Conservation (phyloP, 441 rosid genomes). For the Corymbia calophylla region DNA sequence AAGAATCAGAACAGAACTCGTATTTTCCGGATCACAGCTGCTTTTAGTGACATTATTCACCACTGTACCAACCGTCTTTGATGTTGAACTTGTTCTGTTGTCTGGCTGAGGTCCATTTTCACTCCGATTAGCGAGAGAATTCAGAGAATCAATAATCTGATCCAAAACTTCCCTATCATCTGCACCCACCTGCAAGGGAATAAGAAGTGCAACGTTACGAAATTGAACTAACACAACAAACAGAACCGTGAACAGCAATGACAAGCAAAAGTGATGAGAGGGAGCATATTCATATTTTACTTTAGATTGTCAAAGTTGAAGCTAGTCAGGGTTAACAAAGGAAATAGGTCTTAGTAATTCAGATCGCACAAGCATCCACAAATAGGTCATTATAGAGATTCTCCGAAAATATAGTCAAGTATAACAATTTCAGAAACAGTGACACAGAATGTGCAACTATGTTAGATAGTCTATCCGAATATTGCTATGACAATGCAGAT, state of each 20-base stretch:
- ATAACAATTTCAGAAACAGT: not conserved
- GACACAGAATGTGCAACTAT: not conserved
- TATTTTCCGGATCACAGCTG: slow-evolving; percentile 25
- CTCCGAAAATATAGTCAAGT: not conserved
- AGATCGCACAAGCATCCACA: not conserved
- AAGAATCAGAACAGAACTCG: slow-evolving; percentile 57
- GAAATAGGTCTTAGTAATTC: not conserved
- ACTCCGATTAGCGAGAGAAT: slow-evolving; percentile 59
- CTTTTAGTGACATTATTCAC: slow-evolving; percentile 32
- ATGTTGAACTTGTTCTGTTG: slow-evolving; percentile 34
- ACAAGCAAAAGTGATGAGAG: not conserved
- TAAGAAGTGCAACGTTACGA: not conserved
- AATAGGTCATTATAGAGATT: not conserved
- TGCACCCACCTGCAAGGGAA: slow-evolving; percentile 75
- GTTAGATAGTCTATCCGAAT: not conserved
- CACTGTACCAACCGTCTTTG: slow-evolving; percentile 45
- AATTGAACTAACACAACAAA: not conserved
- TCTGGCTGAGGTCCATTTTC: slow-evolving; percentile 23
- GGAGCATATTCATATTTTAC: not conserved
- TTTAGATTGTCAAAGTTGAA: not conserved
- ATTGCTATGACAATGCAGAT: not conserved
- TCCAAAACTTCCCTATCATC: slow-evolving; percentile 67
- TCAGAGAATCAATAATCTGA: slow-evolving; percentile 82
- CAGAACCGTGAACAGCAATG: not conserved
- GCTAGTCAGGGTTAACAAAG: not conserved